phyloP scores from a whole-genome alignment of 495 filamentous ascomycete species.

The Hypoxylon lienhwacheense region DNA sequence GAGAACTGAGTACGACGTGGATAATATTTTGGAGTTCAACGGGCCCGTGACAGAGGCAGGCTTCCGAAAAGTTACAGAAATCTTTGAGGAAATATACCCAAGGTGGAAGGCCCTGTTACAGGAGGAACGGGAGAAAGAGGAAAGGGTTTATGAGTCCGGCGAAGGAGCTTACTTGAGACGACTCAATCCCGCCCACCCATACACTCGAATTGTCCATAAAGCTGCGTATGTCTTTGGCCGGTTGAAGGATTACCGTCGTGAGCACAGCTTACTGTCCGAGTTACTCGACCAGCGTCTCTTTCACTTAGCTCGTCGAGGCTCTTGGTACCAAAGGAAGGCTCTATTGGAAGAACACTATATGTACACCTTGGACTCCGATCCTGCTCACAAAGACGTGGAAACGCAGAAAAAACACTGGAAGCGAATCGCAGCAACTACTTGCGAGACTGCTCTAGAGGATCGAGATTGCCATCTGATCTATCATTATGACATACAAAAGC shows the following conservation, averaged over 20 bases:
- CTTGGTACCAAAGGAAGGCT: slow-evolving; percentile 96
- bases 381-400: slow-evolving; percentile 38
- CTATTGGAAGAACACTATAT: slow-evolving; percentile 95
- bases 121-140: slow-evolving; percentile 81
- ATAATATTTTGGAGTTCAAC: slow-evolving; percentile 84
- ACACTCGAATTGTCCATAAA: slow-evolving; percentile 92
- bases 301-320: slow-evolving; percentile 79
- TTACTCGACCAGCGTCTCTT: slow-evolving; percentile 82
- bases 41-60: slow-evolving; percentile 68
- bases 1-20: slow-evolving; percentile 78
- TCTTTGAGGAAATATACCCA: slow-evolving; percentile 74
- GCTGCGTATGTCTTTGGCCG: slow-evolving; percentile 73
- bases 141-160: slow-evolving; percentile 74
- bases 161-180: slow-evolving; percentile 91
- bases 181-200: slow-evolving; percentile 90
- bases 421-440: slow-evolving; percentile 75
- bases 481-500: slow-evolving; percentile 93
- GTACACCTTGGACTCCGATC: slow-evolving; percentile 58
- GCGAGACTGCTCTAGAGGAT: slow-evolving; percentile 84
- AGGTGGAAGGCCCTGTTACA: slow-evolving; percentile 74
- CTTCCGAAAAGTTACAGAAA: slow-evolving; percentile 60
- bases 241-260: slow-evolving; percentile 76
- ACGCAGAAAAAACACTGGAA: slow-evolving; percentile 82
- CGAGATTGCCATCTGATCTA: slow-evolving; percentile 85
- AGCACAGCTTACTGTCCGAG: slow-evolving; percentile 73